Base-by-base conservation (phyloP, 2,329 filamentous ascomycete species). In the Chalaropsis ovoidea region DNA sequence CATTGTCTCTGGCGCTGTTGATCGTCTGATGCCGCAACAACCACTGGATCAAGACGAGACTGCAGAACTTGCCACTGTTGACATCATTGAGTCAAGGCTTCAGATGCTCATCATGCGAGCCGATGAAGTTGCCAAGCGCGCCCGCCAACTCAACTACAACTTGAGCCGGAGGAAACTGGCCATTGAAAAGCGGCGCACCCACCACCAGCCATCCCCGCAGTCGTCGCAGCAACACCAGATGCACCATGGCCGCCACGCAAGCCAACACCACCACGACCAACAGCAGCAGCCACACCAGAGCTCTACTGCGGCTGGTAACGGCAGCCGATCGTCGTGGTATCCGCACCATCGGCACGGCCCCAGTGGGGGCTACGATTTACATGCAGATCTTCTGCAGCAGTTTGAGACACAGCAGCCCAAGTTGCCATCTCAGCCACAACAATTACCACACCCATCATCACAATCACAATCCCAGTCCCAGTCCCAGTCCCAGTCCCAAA, bases 41-140 rank as follows among this genome's bases (percentile, higher is more conserved):
- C 89, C 90, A 0, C 86, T 94, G 61, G 84, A 88, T 67, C 90
- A 95, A 72, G 90, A 95, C 72, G 91, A 95, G 75, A 85, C 87
- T 72, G 90, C 90, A 69, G 90, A 96, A 73, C 75, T 95, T 45
- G 89, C 86, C 13, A 93, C 90, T 0, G 78, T 95, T 70, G 89
- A 94, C 70, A 92, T 95, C 62, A 75, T 95, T 35, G 89, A 95
- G 74, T 85, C 86, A 73, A 87, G 90, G 68, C 77, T 95, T 43
- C 83, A 85, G 45, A 82, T 88, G 69, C 82, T 95, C 54, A 90
- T 89, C 70, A 89, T 90, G 72, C 85, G 86, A 71, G 90, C 90
- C 2, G 90, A 95, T 72, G 87, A 90, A 77, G 85, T 82, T 17
- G 80, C 80, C 17, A 75, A 77, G 41, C 77, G 76, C 69, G 79